A percentile compares a stretch with the other conserved stretches of the same genome.
phyloP scores from a whole-genome alignment of 1,139 yeast genomes.

The Suhomyces taliae region DNA sequence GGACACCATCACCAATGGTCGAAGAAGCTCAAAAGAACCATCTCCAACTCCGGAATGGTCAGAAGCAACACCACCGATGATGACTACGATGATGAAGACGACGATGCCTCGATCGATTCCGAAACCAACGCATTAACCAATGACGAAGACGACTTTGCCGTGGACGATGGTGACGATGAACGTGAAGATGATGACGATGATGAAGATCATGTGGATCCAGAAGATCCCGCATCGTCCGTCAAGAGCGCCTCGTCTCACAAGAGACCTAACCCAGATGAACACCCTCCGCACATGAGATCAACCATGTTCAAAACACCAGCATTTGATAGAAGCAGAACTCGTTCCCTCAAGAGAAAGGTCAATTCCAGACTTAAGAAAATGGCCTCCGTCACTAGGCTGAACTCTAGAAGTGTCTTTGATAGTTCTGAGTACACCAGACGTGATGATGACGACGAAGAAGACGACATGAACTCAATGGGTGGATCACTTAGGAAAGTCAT shows the following conservation, averaged over 20 bases:
- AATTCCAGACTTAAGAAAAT: constrained; percentile 11
- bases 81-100: constrained; percentile 16
- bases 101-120: constrained; percentile 14
- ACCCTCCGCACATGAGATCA: not conserved
- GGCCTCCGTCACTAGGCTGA: constrained; percentile 2
- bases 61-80: constrained; percentile 14
- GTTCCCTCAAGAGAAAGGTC: constrained; percentile 5
- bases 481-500: constrained; percentile 24
- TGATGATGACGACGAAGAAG: constrained; percentile 19
- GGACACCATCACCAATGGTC: constrained; percentile 13
- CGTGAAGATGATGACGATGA: constrained; percentile 12
- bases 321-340: constrained; percentile 33
- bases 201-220: constrained; percentile 1
- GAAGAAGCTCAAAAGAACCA: constrained; percentile 17
- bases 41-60: constrained; percentile 17
- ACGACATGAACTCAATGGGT: constrained; percentile 14
- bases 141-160: constrained; percentile 16
- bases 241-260: constrained; percentile 30
- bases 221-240: constrained; percentile 2
- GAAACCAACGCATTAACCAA: constrained; percentile 3
- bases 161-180: constrained; percentile 15
- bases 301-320: constrained; percentile 37
- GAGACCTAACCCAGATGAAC: not conserved
- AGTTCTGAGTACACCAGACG: constrained; percentile 12
- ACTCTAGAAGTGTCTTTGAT: constrained; percentile 12